Conservation (phyloP, 305 asterid species). For the Ilex paraguariensis region DNA sequence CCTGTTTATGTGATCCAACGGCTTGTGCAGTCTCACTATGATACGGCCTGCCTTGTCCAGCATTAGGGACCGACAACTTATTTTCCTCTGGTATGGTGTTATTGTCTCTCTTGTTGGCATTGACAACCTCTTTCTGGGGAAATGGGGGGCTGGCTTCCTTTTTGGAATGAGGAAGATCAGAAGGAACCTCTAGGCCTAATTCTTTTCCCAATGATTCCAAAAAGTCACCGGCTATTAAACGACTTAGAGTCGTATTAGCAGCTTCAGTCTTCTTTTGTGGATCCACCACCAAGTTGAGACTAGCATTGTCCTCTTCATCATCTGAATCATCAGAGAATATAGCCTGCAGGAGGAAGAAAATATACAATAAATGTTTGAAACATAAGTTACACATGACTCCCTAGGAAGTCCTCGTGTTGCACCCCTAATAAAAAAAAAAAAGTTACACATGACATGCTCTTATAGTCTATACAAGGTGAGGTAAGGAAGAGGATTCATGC, state of each 20-base stretch:
- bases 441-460: too few species aligned
- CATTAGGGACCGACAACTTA: conserved; percentile 11
- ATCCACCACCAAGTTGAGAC: conserved; percentile 42
- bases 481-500: too few species aligned
- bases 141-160: conserved; percentile 25
- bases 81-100: conserved; percentile 19
- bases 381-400: background rate
- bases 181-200: conserved; percentile 79
- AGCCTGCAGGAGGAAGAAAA: conserved; percentile 45
- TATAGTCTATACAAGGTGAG: too few species aligned
- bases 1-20: conserved; percentile 4
- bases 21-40: conserved; percentile 22
- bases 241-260: conserved; percentile 74
- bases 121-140: conserved; percentile 26
- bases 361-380: background rate
- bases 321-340: conserved; percentile 94
- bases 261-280: conserved; percentile 61
- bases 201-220: conserved; percentile 92
- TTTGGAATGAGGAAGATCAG: conserved; percentile 50
- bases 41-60: conserved; percentile 11
- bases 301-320: conserved; percentile 52
- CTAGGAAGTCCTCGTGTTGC: too few species aligned
- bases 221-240: conserved; percentile 95
- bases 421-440: too few species aligned
- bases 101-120: conserved; percentile 22